Base-by-base conservation (phyloP, 495 filamentous ascomycete species). In the Lophiostoma macrostomum region DNA sequence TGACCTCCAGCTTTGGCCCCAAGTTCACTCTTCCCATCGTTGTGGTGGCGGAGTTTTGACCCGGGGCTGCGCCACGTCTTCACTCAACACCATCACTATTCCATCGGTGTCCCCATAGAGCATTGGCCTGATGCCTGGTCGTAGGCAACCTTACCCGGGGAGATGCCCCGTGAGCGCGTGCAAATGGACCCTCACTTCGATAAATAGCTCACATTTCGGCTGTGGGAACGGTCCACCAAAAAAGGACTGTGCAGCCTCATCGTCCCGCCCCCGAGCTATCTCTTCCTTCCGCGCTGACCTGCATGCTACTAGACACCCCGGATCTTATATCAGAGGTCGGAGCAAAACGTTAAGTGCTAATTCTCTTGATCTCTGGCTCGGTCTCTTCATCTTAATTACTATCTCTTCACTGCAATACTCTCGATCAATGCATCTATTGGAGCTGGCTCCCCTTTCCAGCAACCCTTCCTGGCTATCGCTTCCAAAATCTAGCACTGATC, bases 51-150 rank as follows among this genome's bases (percentile, higher is more conserved):
- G 14, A 39, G 36, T 13, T 13, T 4, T 37, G n/a, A 4, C n/a
- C n/a, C n/a, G n/a, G n/a, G n/a, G 36, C 36, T 39, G 36, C 36
- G 36, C 36, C 36, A 39, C 36, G 36, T 13, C 36, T 39, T 3
- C n/a, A 31, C 5, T 4, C 36, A 7, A 7, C 20, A 39, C 36
- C 8, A 16, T 4, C 36, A 2, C 24, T 22, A 5, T 22, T 39
- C 24, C 8, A 5, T 39, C 36, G 11, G n/a, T 37, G 20, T 14
- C 5, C 13, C 34, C 34, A 13, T n/a, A n/a, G n/a, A n/a, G n/a
- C n/a, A n/a, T n/a, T n/a, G n/a, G n/a, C n/a, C n/a, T n/a, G n/a
- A n/a, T n/a, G n/a, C n/a, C n/a, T n/a, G n/a, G n/a, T n/a, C n/a
- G n/a, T n/a, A n/a, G n/a, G n/a, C n/a, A n/a, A n/a, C n/a, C n/a